A percentile compares a stretch with the other conserved stretches of the same genome.
Conservation (phyloP, 2,329 filamentous ascomycete genomes). For the Paraconiothyrium sp. region DNA sequence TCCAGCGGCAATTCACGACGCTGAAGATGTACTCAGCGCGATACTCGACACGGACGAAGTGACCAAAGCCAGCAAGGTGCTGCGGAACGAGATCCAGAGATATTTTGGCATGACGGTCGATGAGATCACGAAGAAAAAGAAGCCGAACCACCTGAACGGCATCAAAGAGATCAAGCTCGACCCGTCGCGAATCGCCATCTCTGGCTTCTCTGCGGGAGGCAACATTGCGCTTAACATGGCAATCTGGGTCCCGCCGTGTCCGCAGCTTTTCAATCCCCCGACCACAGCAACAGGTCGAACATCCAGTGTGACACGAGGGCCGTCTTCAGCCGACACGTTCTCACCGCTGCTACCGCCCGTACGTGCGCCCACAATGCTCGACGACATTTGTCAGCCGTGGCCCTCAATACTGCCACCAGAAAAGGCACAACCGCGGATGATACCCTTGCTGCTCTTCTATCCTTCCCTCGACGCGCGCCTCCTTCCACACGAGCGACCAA, state of each 20-base stretch:
- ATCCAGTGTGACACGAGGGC: slow-evolving; percentile 3
- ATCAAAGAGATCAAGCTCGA: slow-evolving; percentile 48
- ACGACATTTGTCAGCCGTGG: slow-evolving; percentile 47
- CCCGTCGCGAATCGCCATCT: slow-evolving; percentile 51
- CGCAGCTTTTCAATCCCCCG: slow-evolving; percentile 28
- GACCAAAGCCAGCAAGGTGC: slow-evolving; percentile 43
- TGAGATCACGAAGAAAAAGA: slow-evolving; percentile 28
- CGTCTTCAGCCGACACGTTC: slow-evolving; percentile 28
- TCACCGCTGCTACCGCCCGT: slow-evolving; percentile 42
- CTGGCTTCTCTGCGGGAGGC: slow-evolving; percentile 58
- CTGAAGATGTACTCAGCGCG: slow-evolving; percentile 57
- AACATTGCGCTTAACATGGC: slow-evolving; percentile 59
- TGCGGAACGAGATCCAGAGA: slow-evolving; percentile 47
- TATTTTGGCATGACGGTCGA: slow-evolving; percentile 41
- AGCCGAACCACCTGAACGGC: slow-evolving; percentile 25
- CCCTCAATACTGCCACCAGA: slow-evolving; percentile 47
- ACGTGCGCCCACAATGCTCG: slow-evolving; percentile 41
- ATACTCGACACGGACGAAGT: slow-evolving; percentile 50
- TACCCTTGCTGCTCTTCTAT: slow-evolving; percentile 56
- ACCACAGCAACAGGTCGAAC: slow-evolving; percentile 6
- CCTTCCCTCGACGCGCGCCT: slow-evolving; percentile 54
- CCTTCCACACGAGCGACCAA: slow-evolving; percentile 52
- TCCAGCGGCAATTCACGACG: slow-evolving; percentile 59
- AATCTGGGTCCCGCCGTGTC: slow-evolving; percentile 46
- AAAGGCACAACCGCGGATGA: slow-evolving; percentile 43